Evolutionary conservation across 2,329 filamentous ascomycete species (phyloP), one percentile per base, ranked within the genome.

Genomic region (Fusarium devonianum): DNA sequence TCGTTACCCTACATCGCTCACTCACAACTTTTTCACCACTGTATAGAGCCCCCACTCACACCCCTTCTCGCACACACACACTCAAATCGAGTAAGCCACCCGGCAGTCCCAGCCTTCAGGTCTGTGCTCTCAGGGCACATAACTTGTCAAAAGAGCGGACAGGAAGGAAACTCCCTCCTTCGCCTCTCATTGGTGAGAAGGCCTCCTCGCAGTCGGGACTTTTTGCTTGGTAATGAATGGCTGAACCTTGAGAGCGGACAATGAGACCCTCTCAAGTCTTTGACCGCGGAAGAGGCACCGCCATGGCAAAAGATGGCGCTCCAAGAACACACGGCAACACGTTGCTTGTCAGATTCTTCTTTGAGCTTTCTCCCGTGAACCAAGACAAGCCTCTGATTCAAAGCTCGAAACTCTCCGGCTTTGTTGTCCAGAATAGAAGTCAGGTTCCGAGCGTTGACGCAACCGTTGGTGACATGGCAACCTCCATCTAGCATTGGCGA

Each of bases 221-320:
- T 28, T 22, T 16, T 23, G 16, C 19, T 38, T 32, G 28, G 7
- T 25, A 30, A 17, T 34, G 16, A 35, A 39, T 53, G 56, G 50
- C 54, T 30, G 33, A 38, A 45, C 33, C 34, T 45, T 38, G 42
- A 6, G 7, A 25, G 7, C 11, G 30, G 54, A 21, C 26, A 28
- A 30, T 21, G 17, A 50, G 49, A 33, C 43, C 26, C 39, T 35
- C 41, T 43, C 42, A 44, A 44, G 17, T 22, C 16, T 35, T 33
- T 21, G 13, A 16, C 17, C 18, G 40, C 59, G 59, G 59, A 44
- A 58, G 53, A 61, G 59, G 53, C 58, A 62, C 53, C 44, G 40
- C 42, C 38, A 49, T 41, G 35, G 32, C 58, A 30, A 11, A 11
- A 10, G 14, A 42, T 12, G 21, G 35, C 30, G 30, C 8, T 33